These are phyloP conservation scores for Amylocarpus encephaloides DNA, from an alignment of 2,329 filamentous ascomycete genomes.

Conservation along the genomic window DNA sequence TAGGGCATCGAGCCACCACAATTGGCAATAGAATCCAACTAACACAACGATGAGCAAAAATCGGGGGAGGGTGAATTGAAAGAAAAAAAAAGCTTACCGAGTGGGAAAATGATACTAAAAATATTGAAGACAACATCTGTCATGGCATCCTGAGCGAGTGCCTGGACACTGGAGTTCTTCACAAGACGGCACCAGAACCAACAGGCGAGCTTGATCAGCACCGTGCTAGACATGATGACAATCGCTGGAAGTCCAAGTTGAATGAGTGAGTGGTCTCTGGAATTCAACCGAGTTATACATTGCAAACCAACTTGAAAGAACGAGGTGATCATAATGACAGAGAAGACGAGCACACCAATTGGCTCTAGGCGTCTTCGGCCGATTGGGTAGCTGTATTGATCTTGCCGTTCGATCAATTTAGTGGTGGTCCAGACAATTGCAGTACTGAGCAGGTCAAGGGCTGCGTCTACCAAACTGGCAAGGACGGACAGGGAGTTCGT, in stretches of 20 bases:
- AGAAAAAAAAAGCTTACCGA: constrained; percentile 31
- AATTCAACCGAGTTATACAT: constrained; percentile 51
- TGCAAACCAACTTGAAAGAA: constrained; percentile 56
- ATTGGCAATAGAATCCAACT: constrained; percentile 49
- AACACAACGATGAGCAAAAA: neutral
- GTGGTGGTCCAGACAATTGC: constrained; percentile 56
- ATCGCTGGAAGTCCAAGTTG: constrained; percentile 48
- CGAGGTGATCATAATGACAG: constrained; percentile 57
- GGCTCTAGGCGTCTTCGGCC: constrained; percentile 51
- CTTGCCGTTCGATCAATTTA: constrained; percentile 44
- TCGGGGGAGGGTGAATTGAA: neutral
- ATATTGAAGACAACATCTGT: constrained; percentile 61
- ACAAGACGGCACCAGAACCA: constrained; percentile 53
- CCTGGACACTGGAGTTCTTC: constrained; percentile 59
- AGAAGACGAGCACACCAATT: constrained; percentile 56
- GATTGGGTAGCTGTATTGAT: constrained; percentile 45
- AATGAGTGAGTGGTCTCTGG: constrained; percentile 41
- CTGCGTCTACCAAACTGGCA: constrained; percentile 55
- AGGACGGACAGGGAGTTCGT: constrained; percentile 55
- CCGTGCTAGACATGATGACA: constrained; percentile 49
- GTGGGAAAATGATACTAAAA: constrained; percentile 54
- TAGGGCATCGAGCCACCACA: constrained; percentile 62
- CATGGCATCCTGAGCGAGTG: constrained; percentile 57
- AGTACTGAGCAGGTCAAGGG: constrained; percentile 53
- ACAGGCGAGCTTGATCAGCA: constrained; percentile 53